phyloP scores from a whole-genome alignment of 1,284 basidiomycete genomes.

The Leccinum fuscescens region DNA sequence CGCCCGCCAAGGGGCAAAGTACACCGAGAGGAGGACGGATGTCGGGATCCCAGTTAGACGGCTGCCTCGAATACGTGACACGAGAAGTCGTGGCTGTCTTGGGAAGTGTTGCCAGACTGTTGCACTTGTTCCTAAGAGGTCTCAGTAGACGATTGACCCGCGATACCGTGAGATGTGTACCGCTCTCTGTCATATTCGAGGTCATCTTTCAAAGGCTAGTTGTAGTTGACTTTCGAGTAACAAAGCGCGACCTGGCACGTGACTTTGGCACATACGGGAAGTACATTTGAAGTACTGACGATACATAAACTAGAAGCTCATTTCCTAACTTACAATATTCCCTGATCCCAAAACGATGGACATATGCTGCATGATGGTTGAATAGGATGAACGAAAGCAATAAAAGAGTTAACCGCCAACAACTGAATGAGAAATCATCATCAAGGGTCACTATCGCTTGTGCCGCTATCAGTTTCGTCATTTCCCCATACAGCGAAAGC shows the following conservation, averaged over 20 bases:
- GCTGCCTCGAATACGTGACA: slow-evolving; percentile 18
- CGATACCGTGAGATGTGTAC: slow-evolving; percentile 38
- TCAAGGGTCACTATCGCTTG: slow-evolving; percentile 64
- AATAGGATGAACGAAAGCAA: slow-evolving; percentile 3
- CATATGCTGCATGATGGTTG: background rate
- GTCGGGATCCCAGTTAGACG: slow-evolving; percentile 21
- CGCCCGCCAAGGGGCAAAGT: slow-evolving; percentile 38
- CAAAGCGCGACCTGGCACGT: slow-evolving; percentile 20
- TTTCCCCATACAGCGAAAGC: slow-evolving; percentile 83
- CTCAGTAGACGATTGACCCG: slow-evolving; percentile 52
- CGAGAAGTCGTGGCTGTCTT: slow-evolving; percentile 11
- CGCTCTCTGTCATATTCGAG: slow-evolving; percentile 12
- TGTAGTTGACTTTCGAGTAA: background rate
- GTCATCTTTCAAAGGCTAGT: background rate
- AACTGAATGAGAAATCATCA: background rate
- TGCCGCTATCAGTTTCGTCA: slow-evolving; percentile 83
- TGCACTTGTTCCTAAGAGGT: slow-evolving; percentile 54
- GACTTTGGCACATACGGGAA: background rate
- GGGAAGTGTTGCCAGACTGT: slow-evolving; percentile 34
- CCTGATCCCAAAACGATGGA: slow-evolving; percentile 1
- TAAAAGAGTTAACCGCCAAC: background rate
- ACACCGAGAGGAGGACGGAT: slow-evolving; percentile 38
- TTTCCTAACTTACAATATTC: background rate
- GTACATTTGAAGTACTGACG: background rate
- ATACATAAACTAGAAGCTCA: background rate